Evolutionary conservation across 2,329 filamentous ascomycete genomes (phyloP).

Genomic region (Sporothrix humicola): DNA sequence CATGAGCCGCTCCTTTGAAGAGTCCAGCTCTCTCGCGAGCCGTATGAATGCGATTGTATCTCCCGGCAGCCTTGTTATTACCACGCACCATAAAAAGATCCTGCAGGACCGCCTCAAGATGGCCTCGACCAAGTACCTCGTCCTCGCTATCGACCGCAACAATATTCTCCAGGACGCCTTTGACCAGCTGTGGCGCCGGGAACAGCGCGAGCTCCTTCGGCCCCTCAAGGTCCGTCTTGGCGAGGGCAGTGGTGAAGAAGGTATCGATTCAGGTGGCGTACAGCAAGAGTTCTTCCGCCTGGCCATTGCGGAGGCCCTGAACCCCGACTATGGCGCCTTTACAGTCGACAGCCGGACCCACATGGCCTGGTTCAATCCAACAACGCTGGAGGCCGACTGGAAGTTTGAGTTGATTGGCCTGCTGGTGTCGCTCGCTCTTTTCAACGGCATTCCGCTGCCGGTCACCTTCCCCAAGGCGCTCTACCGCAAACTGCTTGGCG

Average conservation of each 20-base stretch:
- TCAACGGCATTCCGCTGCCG: conserved; percentile 90
- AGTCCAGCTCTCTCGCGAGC: conserved; percentile 63
- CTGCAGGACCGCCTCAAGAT: conserved; percentile 68
- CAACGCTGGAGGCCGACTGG: conserved; percentile 80
- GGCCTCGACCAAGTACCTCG: conserved; percentile 72
- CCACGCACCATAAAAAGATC: conserved; percentile 63
- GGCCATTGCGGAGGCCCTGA: conserved; percentile 77
- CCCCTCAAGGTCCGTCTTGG: conserved; percentile 89
- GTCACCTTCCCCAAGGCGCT: conserved; percentile 85
- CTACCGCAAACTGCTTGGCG: conserved; percentile 77
- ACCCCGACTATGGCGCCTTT: conserved; percentile 80
- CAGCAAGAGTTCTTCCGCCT: conserved; percentile 96
- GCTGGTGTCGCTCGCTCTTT: conserved; percentile 86
- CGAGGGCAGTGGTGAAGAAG: conserved; percentile 81
- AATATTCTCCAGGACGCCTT: conserved; percentile 75
- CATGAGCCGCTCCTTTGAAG: conserved; percentile 82
- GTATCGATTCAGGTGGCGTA: conserved; percentile 91
- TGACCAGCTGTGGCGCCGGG: conserved; percentile 86
- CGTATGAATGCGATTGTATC: conserved; percentile 63
- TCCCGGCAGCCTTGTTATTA: conserved; percentile 60
- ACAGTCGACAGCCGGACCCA: conserved; percentile 75
- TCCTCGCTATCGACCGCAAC: conserved; percentile 71
- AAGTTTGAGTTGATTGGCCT: conserved; percentile 90
- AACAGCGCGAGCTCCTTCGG: conserved; percentile 79
- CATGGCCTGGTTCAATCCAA: conserved; percentile 87